Conservation (phyloP, 202 grass and related monocot genomes). For the Bolboschoenoplectus hybrid region DNA sequence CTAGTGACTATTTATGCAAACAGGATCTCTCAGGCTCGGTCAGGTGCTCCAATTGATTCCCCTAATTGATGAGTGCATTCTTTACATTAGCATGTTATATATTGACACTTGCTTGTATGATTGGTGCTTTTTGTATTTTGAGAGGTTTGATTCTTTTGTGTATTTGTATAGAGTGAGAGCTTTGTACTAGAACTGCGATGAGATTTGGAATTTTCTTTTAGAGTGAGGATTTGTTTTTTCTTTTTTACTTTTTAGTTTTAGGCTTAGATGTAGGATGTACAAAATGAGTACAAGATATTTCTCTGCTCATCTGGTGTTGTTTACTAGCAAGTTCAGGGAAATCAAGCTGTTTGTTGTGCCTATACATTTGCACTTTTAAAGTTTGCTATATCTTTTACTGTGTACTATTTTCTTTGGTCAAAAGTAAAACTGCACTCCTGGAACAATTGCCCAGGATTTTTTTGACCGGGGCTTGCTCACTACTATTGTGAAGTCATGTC, state of each 20-base stretch:
- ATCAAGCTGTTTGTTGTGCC: slow-evolving; percentile 15
- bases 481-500: neutral
- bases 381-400: neutral
- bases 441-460: neutral
- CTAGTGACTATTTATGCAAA: slow-evolving; percentile 97
- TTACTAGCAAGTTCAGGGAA: slow-evolving; percentile 16
- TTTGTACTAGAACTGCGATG: slow-evolving; percentile 36
- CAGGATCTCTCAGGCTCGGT: slow-evolving; percentile 89
- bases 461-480: neutral
- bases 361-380: slow-evolving; percentile 10
- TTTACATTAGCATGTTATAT: slow-evolving; percentile 50
- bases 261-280: slow-evolving; percentile 31
- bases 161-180: slow-evolving; percentile 71
- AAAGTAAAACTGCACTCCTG: neutral
- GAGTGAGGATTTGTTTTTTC: slow-evolving; percentile 38
- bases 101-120: slow-evolving; percentile 53
- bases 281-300: slow-evolving; percentile 31
- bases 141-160: slow-evolving; percentile 65
- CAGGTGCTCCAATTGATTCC: slow-evolving; percentile 63
- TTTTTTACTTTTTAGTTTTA: slow-evolving; percentile 20
- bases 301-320: slow-evolving; percentile 5
- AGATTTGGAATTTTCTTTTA: slow-evolving; percentile 31
- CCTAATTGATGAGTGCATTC: slow-evolving; percentile 62
- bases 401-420: neutral
- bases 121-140: slow-evolving; percentile 42